Conservation (phyloP, 2,329 filamentous ascomycete species). For the Hymenoscyphus repandus region DNA sequence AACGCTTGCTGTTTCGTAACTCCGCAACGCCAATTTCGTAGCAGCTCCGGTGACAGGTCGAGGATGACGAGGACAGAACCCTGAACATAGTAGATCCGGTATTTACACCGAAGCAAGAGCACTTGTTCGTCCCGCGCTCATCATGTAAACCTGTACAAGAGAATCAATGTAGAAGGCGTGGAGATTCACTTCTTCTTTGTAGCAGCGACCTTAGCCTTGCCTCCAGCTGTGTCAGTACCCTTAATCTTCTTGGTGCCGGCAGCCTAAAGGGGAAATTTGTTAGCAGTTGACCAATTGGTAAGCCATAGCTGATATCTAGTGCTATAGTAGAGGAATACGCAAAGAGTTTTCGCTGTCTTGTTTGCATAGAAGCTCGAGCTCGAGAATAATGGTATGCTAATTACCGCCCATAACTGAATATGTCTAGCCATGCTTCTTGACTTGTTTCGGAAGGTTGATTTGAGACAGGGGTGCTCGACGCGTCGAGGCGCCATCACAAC, state of each 20-base stretch:
- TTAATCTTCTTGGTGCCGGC: conserved; percentile 35
- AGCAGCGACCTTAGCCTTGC: conserved; percentile 14
- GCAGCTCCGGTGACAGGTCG: neutral
- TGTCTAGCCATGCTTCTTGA: neutral
- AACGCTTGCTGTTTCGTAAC: neutral
- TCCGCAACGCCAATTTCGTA: neutral
- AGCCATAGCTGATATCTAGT: neutral
- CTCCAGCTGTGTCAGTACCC: conserved; percentile 27
- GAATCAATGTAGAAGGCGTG: neutral
- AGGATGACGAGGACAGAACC: neutral
- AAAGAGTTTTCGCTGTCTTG: neutral
- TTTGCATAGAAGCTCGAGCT: neutral
- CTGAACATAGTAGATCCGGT: too few relatives aligned
- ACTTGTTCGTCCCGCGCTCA: too few relatives aligned
- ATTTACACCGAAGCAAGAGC: too few relatives aligned
- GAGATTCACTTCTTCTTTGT: conserved; percentile 23
- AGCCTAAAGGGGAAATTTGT: conserved; percentile 19
- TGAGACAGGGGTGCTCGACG: conserved; percentile 21
- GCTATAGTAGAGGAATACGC: too few relatives aligned
- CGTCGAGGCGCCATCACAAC: conserved; percentile 20
- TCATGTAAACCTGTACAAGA: too few relatives aligned
- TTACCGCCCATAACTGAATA: neutral
- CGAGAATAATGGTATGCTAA: neutral
- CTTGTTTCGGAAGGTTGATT: conserved; percentile 11
- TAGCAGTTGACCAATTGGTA: neutral